A percentile compares a stretch with the other conserved stretches of the same genome.
Evolutionary conservation across 164 flowering plant species (phyloP).

Genomic region (Amborella trichopoda): DNA sequence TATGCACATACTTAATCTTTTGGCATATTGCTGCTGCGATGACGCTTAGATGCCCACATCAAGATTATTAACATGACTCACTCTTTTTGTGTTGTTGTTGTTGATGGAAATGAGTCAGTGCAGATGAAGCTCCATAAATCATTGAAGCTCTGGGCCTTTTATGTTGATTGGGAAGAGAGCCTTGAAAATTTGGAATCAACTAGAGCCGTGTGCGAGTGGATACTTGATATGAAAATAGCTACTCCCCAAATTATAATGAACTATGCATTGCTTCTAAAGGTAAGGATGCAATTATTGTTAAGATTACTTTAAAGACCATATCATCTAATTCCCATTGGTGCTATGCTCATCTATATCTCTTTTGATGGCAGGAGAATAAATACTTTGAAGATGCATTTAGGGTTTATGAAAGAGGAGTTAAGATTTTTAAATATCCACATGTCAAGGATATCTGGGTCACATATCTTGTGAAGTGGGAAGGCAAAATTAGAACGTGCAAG

Average conservation of each 20-base stretch:
- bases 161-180: slow-evolving; percentile 88
- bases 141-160: slow-evolving; percentile 77
- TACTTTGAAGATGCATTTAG: slow-evolving; percentile 94
- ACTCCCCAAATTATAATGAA: slow-evolving; percentile 94
- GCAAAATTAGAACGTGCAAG: slow-evolving; percentile 82
- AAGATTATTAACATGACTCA: too few species aligned
- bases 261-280: slow-evolving; percentile 84
- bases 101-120: slow-evolving; percentile 88
- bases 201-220: slow-evolving; percentile 75
- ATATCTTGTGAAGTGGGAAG: slow-evolving; percentile 75
- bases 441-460: slow-evolving; percentile 96
- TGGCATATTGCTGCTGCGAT: too few species aligned
- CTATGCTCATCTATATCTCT: too few species aligned
- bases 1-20: too few species aligned
- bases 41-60: too few species aligned
- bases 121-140: slow-evolving; percentile 89
- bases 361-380: slow-evolving; percentile 52
- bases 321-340: neutral
- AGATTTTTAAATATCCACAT: slow-evolving; percentile 94
- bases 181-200: slow-evolving; percentile 78
- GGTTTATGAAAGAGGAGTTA: slow-evolving; percentile 94
- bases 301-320: neutral
- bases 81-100: slow-evolving; percentile 61
- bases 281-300: slow-evolving; percentile 14
- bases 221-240: slow-evolving; percentile 82